Conservation (phyloP, 2,329 filamentous ascomycete genomes). For the Fusarium cyanostomum region DNA sequence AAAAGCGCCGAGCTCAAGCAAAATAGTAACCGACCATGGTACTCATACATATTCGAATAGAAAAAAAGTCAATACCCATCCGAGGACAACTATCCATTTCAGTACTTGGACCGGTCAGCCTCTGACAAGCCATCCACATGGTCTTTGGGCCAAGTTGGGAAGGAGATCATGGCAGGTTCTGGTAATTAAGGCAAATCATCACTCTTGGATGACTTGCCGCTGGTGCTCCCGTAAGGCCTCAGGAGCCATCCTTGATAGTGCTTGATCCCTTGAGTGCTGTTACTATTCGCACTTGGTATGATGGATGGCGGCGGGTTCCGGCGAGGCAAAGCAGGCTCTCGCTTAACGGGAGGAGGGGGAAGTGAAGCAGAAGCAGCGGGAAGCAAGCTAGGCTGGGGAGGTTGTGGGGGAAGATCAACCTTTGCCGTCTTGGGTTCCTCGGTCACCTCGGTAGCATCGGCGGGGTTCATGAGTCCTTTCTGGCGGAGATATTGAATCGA, state of each 20-base stretch:
- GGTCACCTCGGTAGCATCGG: conserved; percentile 22
- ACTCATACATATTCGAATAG: conserved; percentile 19
- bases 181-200: conserved; percentile 47
- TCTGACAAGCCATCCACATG: background rate
- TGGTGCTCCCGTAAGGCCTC: conserved; percentile 49
- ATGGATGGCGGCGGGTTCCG: conserved; percentile 47
- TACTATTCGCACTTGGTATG: conserved; percentile 46
- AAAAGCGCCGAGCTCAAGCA: background rate
- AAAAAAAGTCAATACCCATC: conserved; percentile 1
- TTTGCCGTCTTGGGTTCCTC: conserved; percentile 33
- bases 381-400: conserved; percentile 45
- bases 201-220: conserved; percentile 45
- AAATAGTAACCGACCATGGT: background rate
- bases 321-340: conserved; percentile 45
- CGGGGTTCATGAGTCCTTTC: conserved; percentile 60
- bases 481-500: conserved; percentile 72
- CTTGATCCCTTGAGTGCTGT: conserved; percentile 45
- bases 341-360: conserved; percentile 49
- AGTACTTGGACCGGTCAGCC: background rate
- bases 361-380: conserved; percentile 52
- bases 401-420: conserved; percentile 21
- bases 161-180: background rate
- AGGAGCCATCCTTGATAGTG: conserved; percentile 52
- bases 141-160: background rate
- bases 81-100: conserved; percentile 41